A percentile compares a stretch with the other conserved stretches of the same genome.
Conservation (phyloP, 2,329 filamentous ascomycete genomes). For the Paecilomyces variotii region DNA sequence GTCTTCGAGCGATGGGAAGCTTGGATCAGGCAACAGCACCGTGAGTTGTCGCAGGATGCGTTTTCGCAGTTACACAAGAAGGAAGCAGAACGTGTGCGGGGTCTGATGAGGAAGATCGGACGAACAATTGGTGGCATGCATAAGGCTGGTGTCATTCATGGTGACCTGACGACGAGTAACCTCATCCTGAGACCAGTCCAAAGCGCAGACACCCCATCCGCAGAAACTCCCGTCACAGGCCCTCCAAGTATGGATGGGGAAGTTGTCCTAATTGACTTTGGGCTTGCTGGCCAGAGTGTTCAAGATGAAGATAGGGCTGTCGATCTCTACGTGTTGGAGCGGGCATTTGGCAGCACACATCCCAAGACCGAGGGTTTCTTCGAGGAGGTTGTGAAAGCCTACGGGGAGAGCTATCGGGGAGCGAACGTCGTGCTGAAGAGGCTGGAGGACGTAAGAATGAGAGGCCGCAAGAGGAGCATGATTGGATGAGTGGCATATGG, state of each 20-base stretch:
- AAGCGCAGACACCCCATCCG: neutral
- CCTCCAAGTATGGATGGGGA: conserved; percentile 52
- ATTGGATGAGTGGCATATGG: conserved; percentile 55
- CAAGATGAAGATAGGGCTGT: conserved; percentile 92
- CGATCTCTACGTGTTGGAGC: conserved; percentile 89
- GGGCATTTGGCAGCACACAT: conserved; percentile 92
- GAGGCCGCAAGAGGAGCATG: conserved; percentile 96
- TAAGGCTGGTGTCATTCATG: conserved; percentile 78
- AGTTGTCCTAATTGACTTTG: conserved; percentile 89
- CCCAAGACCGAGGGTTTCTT: conserved; percentile 75
- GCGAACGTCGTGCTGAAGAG: conserved; percentile 67
- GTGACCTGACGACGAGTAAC: conserved; percentile 95
- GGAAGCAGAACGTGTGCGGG: conserved; percentile 47
- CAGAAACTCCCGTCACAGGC: conserved; percentile 11
- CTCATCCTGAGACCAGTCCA: conserved; percentile 63
- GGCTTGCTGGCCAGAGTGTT: conserved; percentile 70
- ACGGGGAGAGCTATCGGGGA: conserved; percentile 66
- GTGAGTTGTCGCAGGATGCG: conserved; percentile 17
- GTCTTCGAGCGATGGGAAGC: conserved; percentile 62
- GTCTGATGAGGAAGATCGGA: conserved; percentile 64
- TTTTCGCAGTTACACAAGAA: conserved; percentile 20
- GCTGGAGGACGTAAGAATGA: conserved; percentile 85
- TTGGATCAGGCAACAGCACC: conserved; percentile 27
- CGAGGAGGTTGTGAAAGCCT: conserved; percentile 63
- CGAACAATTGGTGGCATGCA: conserved; percentile 68